Evolutionary conservation across 2,329 filamentous ascomycete species (phyloP).

Genomic region (Amesomyces nigricolor): DNA sequence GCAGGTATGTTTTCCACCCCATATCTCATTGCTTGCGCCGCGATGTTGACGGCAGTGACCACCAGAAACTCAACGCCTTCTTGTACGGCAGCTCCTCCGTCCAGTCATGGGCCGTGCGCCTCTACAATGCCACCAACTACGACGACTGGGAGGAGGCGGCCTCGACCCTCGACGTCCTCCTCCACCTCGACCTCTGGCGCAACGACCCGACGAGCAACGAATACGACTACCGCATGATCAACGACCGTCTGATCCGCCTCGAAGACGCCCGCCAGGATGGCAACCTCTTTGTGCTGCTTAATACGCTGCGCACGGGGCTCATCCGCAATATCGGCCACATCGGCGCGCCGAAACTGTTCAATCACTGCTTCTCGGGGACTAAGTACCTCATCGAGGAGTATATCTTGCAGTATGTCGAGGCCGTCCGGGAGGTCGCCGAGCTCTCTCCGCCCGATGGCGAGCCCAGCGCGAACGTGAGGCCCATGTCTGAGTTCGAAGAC

Average conservation of each 20-base stretch:
- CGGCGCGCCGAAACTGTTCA: constrained; percentile 73
- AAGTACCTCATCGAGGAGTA: constrained; percentile 91
- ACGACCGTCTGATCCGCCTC: constrained; percentile 67
- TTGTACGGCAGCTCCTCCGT: constrained; percentile 59
- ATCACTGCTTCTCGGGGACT: constrained; percentile 78
- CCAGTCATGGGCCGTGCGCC: constrained; percentile 58
- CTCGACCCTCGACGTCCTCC: constrained; percentile 70
- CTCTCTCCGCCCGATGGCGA: constrained; percentile 49
- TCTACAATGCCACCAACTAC: constrained; percentile 63
- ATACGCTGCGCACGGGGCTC: constrained; percentile 71
- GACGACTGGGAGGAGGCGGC: constrained; percentile 88
- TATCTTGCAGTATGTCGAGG: constrained; percentile 74
- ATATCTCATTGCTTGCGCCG: too few relatives aligned
- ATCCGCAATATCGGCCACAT: constrained; percentile 91
- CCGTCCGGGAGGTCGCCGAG: constrained; percentile 68
- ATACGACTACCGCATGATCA: constrained; percentile 83
- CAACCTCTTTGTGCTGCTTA: constrained; percentile 69
- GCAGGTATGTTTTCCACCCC: too few relatives aligned
- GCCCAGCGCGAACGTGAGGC: neutral
- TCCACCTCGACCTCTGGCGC: constrained; percentile 80
- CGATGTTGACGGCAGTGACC: constrained; percentile 26
- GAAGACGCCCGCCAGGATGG: constrained; percentile 62
- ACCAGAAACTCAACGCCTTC: constrained; percentile 65
- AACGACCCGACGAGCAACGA: constrained; percentile 73
- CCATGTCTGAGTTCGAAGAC: constrained; percentile 3